Conservation (phyloP, 2,329 filamentous ascomycete species). For the Neurospora sp. region DNA sequence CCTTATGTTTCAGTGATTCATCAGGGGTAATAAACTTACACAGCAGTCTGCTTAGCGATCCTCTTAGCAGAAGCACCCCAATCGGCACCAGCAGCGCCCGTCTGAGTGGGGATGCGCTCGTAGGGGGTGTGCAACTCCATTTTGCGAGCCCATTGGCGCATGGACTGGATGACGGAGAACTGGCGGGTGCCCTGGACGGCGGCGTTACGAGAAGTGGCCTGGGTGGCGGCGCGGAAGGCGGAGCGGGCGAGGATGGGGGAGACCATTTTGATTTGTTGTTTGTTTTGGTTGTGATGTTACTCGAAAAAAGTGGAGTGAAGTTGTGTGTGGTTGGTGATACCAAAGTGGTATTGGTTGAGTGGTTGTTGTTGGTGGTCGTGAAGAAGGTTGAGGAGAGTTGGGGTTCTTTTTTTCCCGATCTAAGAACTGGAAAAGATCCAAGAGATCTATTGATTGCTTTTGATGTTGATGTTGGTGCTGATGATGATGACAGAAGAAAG, state of each 20-base stretch:
- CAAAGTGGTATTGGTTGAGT: neutral
- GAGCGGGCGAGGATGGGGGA: slow-evolving; percentile 26
- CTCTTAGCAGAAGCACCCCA: slow-evolving; percentile 27
- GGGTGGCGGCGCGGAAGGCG: slow-evolving; percentile 23
- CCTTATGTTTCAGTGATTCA: neutral
- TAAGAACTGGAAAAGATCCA: neutral
- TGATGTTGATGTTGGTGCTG: neutral
- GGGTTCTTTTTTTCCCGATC: neutral
- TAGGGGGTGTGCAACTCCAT: slow-evolving; percentile 28
- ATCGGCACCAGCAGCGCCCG: slow-evolving; percentile 23
- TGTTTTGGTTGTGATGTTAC: neutral
- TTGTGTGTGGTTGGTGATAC: neutral
- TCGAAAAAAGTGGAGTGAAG: slow-evolving; percentile 1
- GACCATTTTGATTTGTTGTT: neutral
- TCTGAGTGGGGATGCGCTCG: slow-evolving; percentile 24
- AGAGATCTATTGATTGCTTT: slow-evolving; percentile 2
- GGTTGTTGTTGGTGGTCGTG: neutral
- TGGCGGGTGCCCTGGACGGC: slow-evolving; percentile 12
- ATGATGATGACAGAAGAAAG: slow-evolving; percentile 7
- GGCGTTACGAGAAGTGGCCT: slow-evolving; percentile 16
- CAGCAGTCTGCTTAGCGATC: slow-evolving; percentile 18
- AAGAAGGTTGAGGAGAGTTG: neutral
- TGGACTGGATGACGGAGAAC: slow-evolving; percentile 26
- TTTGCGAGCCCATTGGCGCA: slow-evolving; percentile 26
- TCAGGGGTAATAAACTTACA: slow-evolving; percentile 24